Percentiles rank a stretch among this genome's conserved stretches.
phyloP scores from a whole-genome alignment of 805 yeast genomes.

The Zygosaccharomyces pseudorouxii region DNA sequence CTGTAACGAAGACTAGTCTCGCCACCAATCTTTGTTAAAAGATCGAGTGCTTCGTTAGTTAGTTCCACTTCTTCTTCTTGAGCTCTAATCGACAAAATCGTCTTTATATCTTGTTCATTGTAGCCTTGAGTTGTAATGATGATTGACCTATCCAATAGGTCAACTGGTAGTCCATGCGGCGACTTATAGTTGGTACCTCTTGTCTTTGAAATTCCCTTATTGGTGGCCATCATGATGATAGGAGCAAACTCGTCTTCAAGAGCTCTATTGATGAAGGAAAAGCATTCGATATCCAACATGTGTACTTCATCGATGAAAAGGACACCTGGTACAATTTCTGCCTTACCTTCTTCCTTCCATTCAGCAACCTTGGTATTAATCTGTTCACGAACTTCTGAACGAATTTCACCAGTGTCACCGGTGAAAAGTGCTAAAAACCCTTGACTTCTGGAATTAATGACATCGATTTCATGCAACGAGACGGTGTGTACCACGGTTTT shows the following conservation, averaged over 20 bases:
- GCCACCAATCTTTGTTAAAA: slow-evolving; percentile 82
- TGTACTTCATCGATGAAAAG: slow-evolving; percentile 96
- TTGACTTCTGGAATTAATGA: slow-evolving; percentile 94
- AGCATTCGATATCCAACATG: slow-evolving; percentile 96
- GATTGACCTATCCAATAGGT: slow-evolving; percentile 87
- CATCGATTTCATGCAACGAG: slow-evolving; percentile 96
- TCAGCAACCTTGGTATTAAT: slow-evolving; percentile 95
- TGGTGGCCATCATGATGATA: slow-evolving; percentile 96
- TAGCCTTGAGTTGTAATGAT: slow-evolving; percentile 84
- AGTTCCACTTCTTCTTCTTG: slow-evolving; percentile 91
- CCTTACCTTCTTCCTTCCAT: slow-evolving; percentile 99
- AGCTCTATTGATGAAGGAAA: slow-evolving; percentile 92
- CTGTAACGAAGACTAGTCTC: slow-evolving; percentile 93
- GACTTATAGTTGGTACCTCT: slow-evolving; percentile 91
- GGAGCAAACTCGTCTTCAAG: slow-evolving; percentile 96
- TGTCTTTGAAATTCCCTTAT: slow-evolving; percentile 89
- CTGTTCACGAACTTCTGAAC: slow-evolving; percentile 93
- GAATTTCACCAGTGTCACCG: slow-evolving; percentile 96
- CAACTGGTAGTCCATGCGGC: slow-evolving; percentile 97
- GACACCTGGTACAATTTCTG: slow-evolving; percentile 96
- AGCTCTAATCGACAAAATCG: slow-evolving; percentile 84
- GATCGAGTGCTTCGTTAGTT: slow-evolving; percentile 73
- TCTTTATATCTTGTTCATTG: slow-evolving; percentile 74
- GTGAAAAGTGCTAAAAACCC: slow-evolving; percentile 94
- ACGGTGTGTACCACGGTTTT: slow-evolving; percentile 96